Evolutionary conservation across 2,329 filamentous ascomycete genomes (phyloP).

Genomic region (Penicillium sp.): DNA sequence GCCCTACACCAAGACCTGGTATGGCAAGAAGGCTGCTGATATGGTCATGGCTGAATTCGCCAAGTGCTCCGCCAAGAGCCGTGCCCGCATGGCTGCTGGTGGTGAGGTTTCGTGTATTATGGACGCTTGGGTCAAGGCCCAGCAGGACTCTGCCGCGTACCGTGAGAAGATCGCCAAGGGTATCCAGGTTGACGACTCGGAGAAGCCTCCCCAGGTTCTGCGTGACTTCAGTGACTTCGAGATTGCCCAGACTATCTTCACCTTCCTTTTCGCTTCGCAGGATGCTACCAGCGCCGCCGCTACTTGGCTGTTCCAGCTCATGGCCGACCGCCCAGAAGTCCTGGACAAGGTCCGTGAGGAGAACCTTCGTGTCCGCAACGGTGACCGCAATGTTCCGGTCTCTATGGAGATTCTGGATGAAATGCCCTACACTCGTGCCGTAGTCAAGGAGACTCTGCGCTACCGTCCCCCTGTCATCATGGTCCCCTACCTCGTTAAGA

Average conservation of each 20-base stretch:
- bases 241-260: slow-evolving; percentile 91
- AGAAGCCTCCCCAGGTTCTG: slow-evolving; percentile 80
- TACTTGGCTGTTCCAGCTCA: slow-evolving; percentile 94
- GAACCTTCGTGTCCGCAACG: slow-evolving; percentile 74
- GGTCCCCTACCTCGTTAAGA: slow-evolving; percentile 94
- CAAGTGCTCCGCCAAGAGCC: slow-evolving; percentile 90
- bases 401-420: slow-evolving; percentile 85
- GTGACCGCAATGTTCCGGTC: slow-evolving; percentile 69
- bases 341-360: slow-evolving; percentile 89
- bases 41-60: slow-evolving; percentile 88
- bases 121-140: slow-evolving; percentile 88
- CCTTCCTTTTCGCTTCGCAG: slow-evolving; percentile 95
- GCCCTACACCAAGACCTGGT: slow-evolving; percentile 94
- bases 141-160: slow-evolving; percentile 83
- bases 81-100: slow-evolving; percentile 85
- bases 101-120: slow-evolving; percentile 89
- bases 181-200: slow-evolving; percentile 63
- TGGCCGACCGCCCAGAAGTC: slow-evolving; percentile 90
- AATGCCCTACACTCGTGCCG: slow-evolving; percentile 85
- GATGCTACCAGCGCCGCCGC: slow-evolving; percentile 92
- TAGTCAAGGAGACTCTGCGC: slow-evolving; percentile 86
- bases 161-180: slow-evolving; percentile 75
- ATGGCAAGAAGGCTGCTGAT: slow-evolving; percentile 92
- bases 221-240: slow-evolving; percentile 88
- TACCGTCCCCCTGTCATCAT: slow-evolving; percentile 96